Evolutionary conservation across 2,329 filamentous ascomycete species (phyloP).

Genomic region (Keithomyces neogunnii): DNA sequence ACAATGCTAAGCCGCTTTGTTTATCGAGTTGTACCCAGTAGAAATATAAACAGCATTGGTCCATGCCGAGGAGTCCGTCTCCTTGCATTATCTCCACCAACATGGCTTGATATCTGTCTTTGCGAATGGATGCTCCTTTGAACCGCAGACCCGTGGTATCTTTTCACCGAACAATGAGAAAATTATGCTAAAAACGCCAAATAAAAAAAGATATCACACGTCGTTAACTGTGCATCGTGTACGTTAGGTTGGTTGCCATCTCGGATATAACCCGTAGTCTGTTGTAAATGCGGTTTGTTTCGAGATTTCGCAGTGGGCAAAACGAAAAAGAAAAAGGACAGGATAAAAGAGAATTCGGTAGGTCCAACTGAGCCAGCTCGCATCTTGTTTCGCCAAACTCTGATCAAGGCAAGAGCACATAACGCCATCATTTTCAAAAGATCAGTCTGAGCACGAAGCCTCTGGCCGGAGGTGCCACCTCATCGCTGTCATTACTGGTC

Average conservation of each 20-base stretch:
- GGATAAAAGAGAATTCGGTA: neutral
- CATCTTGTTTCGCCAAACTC: neutral
- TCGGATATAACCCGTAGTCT: neutral
- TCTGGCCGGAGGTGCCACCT: neutral
- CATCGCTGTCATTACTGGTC: slow-evolving; percentile 22
- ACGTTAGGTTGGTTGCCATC: neutral
- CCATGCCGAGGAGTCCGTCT: neutral
- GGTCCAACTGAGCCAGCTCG: neutral
- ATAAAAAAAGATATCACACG: neutral
- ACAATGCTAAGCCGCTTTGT: neutral
- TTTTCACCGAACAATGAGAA: neutral
- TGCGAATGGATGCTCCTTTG: neutral
- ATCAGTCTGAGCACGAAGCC: slow-evolving; percentile 13
- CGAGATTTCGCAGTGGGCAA: neutral
- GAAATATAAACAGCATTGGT: neutral
- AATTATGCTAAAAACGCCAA: neutral
- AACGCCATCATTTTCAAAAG: slow-evolving; percentile 5
- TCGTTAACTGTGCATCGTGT: neutral
- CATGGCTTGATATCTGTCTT: neutral
- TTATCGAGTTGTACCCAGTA: neutral
- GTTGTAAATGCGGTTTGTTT: neutral
- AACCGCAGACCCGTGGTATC: slow-evolving; percentile 5
- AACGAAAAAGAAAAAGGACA: no score
- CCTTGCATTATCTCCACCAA: slow-evolving; percentile 2
- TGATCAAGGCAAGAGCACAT: no score